These are phyloP conservation scores for Lasiosphaeriaceae sp. DNA, from an alignment of 495 filamentous ascomycete species.

Conservation along the genomic window DNA sequence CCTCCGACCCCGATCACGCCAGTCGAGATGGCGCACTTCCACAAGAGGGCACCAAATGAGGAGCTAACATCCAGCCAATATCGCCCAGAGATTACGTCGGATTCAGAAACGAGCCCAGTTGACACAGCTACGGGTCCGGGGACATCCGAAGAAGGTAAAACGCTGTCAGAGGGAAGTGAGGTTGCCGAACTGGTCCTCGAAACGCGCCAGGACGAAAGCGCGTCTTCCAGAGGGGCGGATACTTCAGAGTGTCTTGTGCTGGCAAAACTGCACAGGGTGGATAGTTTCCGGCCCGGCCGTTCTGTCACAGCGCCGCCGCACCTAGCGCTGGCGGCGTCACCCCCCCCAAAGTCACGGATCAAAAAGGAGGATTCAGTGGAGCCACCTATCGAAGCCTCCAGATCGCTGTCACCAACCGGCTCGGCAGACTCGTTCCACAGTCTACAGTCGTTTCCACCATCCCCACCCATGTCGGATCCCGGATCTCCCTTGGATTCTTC, in stretches of 20 bases:
- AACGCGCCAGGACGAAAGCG: not conserved
- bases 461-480: constrained; percentile 42
- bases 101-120: not conserved
- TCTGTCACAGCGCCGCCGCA: constrained; percentile 34
- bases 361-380: constrained; percentile 6
- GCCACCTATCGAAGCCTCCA: constrained; percentile 10
- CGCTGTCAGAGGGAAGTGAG: not conserved
- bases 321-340: constrained; percentile 28
- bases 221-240: not conserved
- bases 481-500: constrained; percentile 37
- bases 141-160: not conserved
- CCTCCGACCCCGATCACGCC: constrained; percentile 24
- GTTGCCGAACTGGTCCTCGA: not conserved
- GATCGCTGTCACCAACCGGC: constrained; percentile 27
- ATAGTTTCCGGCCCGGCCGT: constrained; percentile 28
- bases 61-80: not conserved
- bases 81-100: not conserved
- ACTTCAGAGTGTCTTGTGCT: not conserved
- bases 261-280: constrained; percentile 8
- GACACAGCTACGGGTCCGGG: not conserved
- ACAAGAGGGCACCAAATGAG: constrained; percentile 3
- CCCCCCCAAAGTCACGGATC: constrained; percentile 19
- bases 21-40: constrained; percentile 18
- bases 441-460: constrained; percentile 51
- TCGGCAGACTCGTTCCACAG: constrained; percentile 50